A percentile compares a stretch with the other conserved stretches of the same genome.
phyloP scores from a whole-genome alignment of 176 grass and related monocot genomes.

The Coix lacrymajobi region DNA sequence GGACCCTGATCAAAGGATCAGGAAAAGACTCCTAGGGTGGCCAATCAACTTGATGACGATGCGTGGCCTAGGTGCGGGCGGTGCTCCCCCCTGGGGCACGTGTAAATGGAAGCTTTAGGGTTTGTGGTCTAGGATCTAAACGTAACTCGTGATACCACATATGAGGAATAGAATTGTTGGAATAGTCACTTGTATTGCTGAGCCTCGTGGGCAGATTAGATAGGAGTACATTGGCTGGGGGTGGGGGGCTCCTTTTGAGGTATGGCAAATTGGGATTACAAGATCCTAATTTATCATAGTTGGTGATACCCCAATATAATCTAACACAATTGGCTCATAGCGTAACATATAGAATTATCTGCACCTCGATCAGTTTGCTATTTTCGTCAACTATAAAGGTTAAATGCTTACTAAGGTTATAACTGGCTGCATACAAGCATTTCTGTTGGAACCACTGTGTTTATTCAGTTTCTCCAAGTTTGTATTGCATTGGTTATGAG shows the following conservation, averaged over 20 bases:
- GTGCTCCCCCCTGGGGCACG: neutral
- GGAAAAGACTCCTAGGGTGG: neutral
- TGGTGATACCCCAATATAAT: neutral
- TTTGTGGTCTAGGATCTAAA: too few species aligned
- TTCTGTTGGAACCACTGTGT: neutral
- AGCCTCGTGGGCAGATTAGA: too few species aligned
- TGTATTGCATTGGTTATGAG: constrained; percentile 11
- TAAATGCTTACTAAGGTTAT: neutral
- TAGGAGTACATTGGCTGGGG: too few species aligned
- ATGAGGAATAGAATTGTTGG: too few species aligned
- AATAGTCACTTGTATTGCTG: too few species aligned
- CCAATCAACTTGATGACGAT: neutral
- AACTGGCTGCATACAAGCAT: neutral
- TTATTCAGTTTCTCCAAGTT: neutral
- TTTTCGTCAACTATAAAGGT: neutral
- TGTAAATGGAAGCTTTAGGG: too few species aligned
- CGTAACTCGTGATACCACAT: too few species aligned
- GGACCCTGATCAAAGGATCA: neutral
- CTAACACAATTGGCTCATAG: neutral
- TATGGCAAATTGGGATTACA: too few species aligned
- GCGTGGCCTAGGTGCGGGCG: too few species aligned
- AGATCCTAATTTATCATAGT: neutral
- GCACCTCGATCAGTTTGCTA: neutral
- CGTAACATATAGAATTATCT: neutral
- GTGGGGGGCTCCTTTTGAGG: too few species aligned